Percentiles rank a stretch among this genome's conserved stretches.
These are phyloP conservation scores for Crithidia acanthocephali DNA, from an alignment of 208 protist species.

Conservation along the genomic window DNA sequence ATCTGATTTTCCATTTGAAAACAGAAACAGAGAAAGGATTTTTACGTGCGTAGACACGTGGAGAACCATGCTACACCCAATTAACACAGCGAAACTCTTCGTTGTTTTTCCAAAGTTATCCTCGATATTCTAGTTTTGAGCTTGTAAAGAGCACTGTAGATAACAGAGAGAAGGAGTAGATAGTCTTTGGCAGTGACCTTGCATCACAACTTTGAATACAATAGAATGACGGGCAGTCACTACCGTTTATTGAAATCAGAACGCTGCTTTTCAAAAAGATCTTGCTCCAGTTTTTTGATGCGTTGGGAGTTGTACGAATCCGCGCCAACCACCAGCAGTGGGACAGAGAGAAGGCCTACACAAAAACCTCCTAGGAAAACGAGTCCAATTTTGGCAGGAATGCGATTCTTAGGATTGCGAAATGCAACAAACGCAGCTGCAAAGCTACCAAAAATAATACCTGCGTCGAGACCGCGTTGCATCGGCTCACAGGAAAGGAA, in stretches of 20 bases:
- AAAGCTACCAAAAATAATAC: slow-evolving; percentile 81
- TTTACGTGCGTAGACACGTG: no score
- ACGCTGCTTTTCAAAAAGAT: slow-evolving; percentile 78
- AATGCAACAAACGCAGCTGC: slow-evolving; percentile 67
- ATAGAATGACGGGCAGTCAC: not conserved
- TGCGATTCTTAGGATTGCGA: slow-evolving; percentile 58
- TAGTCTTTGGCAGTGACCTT: no score
- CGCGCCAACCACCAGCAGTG: slow-evolving; percentile 63
- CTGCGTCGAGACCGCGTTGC: slow-evolving; percentile 82
- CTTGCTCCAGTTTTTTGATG: slow-evolving; percentile 77
- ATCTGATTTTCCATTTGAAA: no score
- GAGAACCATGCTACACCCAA: no score
- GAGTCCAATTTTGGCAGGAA: slow-evolving; percentile 66
- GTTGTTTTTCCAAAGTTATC: no score
- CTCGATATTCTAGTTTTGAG: no score
- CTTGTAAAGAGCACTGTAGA: not conserved
- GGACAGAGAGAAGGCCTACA: slow-evolving; percentile 65
- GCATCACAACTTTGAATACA: not conserved
- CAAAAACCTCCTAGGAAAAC: slow-evolving; percentile 77
- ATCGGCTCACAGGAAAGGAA: slow-evolving; percentile 86
- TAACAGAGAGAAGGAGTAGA: not conserved
- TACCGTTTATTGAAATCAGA: slow-evolving; percentile 64
- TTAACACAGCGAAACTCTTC: no score
- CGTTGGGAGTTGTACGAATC: slow-evolving; percentile 73
- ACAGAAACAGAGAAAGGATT: no score